Conservation (phyloP, 192 early-diverging fungal species). For the Coemansia sp. region DNA sequence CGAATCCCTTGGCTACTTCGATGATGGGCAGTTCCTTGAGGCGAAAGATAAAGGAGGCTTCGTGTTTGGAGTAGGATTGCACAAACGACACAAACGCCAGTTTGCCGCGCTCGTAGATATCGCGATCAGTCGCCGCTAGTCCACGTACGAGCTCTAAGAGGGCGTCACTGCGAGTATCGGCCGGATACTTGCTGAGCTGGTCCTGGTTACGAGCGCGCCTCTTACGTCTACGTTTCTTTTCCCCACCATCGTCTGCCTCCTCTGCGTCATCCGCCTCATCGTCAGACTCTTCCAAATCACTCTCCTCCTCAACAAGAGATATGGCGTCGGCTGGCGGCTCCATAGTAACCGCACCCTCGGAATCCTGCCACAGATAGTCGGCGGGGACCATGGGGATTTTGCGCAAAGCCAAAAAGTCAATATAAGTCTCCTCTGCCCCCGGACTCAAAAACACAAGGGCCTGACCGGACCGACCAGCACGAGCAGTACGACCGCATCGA, state of each 20-base stretch:
- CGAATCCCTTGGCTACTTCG: conserved; percentile 76
- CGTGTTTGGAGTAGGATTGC: conserved; percentile 91
- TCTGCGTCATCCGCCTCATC: conserved; percentile 15
- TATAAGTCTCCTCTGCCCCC: conserved; percentile 88
- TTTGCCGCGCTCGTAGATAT: conserved; percentile 73
- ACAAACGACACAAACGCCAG: conserved; percentile 89
- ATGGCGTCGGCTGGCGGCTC: conserved; percentile 31
- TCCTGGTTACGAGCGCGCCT: neutral
- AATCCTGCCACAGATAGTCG: conserved; percentile 54
- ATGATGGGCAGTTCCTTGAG: conserved; percentile 79
- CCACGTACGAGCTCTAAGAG: conserved; percentile 59
- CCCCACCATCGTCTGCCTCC: conserved; percentile 1
- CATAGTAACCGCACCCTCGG: conserved; percentile 16
- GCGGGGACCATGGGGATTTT: conserved; percentile 75
- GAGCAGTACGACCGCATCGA: conserved; percentile 89
- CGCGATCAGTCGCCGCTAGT: conserved; percentile 68
- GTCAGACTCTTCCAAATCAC: neutral
- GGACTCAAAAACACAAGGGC: conserved; percentile 80
- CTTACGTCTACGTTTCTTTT: conserved; percentile 1
- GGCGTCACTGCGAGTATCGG: conserved; percentile 49
- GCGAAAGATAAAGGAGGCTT: conserved; percentile 89
- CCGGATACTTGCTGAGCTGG: conserved; percentile 22
- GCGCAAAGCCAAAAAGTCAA: conserved; percentile 82
- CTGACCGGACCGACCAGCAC: conserved; percentile 80
- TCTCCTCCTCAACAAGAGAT: neutral